Percentiles rank a stretch among this genome's conserved stretches.
These are phyloP conservation scores for Fusarium luffae DNA, from an alignment of 2,329 filamentous ascomycete genomes.

Conservation along the genomic window DNA sequence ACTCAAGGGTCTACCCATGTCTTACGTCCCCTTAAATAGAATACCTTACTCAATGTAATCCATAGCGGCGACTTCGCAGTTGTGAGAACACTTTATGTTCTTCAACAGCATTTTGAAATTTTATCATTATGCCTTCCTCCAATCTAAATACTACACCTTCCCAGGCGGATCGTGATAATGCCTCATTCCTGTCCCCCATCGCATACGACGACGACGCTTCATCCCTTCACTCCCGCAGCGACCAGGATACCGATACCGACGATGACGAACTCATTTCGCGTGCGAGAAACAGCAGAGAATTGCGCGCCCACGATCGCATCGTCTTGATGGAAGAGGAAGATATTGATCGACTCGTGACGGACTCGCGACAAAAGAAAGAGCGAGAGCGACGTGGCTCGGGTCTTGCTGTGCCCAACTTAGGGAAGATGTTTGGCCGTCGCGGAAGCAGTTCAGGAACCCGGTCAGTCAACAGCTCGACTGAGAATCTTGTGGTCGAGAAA, in stretches of 20 bases:
- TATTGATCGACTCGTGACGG: constrained; percentile 68
- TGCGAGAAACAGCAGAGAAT: constrained; percentile 75
- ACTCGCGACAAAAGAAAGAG: constrained; percentile 62
- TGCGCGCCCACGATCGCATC: constrained; percentile 74
- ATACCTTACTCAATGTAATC: constrained; percentile 24
- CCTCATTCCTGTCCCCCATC: constrained; percentile 69
- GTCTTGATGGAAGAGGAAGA: constrained; percentile 83
- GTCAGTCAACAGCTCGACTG: constrained; percentile 58
- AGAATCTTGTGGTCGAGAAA: constrained; percentile 63
- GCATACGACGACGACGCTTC: constrained; percentile 76
- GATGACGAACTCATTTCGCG: constrained; percentile 75
- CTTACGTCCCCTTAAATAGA: constrained; percentile 37
- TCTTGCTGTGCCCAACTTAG: constrained; percentile 62
- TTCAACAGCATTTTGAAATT: constrained; percentile 28
- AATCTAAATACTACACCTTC: constrained; percentile 39
- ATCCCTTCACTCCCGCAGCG: constrained; percentile 73
- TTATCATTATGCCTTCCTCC: constrained; percentile 37
- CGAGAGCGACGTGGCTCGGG: constrained; percentile 62
- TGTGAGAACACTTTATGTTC: constrained; percentile 33
- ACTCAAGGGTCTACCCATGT: constrained; percentile 35
- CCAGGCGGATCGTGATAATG: constrained; percentile 46
- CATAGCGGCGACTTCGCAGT: constrained; percentile 7
- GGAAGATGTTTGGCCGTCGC: constrained; percentile 57
- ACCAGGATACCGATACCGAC: constrained; percentile 81
- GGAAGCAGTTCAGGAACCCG: constrained; percentile 50